These are phyloP conservation scores for Haplosporangium sp. DNA, from an alignment of 371 early-diverging fungal species.

Conservation along the genomic window DNA sequence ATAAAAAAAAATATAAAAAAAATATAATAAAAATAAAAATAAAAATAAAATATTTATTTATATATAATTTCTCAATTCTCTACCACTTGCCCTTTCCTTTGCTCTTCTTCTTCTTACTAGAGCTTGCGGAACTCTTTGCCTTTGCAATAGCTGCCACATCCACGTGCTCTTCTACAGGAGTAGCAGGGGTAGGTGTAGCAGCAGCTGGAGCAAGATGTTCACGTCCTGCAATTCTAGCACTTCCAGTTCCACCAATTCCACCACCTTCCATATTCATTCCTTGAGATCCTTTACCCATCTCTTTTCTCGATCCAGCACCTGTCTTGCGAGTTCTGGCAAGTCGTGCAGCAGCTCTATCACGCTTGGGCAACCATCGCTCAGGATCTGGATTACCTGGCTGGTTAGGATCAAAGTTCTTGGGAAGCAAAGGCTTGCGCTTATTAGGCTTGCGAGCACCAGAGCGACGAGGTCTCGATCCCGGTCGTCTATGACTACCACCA, in stretches of 20 bases:
- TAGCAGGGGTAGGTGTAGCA: neutral
- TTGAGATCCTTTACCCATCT: constrained; percentile 67
- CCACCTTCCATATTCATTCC: constrained; percentile 72
- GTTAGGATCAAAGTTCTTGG: constrained; percentile 63
- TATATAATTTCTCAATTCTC: neutral
- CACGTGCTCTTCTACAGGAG: constrained; percentile 21
- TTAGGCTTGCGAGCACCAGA: constrained; percentile 63
- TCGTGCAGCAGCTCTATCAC: constrained; percentile 69
- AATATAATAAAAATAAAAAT: no score
- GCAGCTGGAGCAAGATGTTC: constrained; percentile 29
- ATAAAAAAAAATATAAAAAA: no score
- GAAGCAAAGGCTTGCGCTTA: constrained; percentile 72
- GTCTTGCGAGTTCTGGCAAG: constrained; percentile 72
- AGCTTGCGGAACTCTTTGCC: constrained; percentile 31
- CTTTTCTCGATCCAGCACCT: constrained; percentile 47
- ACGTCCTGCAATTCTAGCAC: constrained; percentile 75
- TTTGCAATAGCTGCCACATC: constrained; percentile 42
- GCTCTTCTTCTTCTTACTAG: constrained; percentile 54
- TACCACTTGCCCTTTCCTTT: constrained; percentile 56
- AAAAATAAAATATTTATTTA: no score
- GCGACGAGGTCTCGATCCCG: constrained; percentile 39
- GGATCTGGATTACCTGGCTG: constrained; percentile 72
- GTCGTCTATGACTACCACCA: constrained; percentile 12
- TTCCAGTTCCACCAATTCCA: constrained; percentile 78
- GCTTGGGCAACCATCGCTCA: constrained; percentile 82